phyloP scores from a whole-genome alignment of 768 basidiomycete genomes.

The Amanita brunnescens region DNA sequence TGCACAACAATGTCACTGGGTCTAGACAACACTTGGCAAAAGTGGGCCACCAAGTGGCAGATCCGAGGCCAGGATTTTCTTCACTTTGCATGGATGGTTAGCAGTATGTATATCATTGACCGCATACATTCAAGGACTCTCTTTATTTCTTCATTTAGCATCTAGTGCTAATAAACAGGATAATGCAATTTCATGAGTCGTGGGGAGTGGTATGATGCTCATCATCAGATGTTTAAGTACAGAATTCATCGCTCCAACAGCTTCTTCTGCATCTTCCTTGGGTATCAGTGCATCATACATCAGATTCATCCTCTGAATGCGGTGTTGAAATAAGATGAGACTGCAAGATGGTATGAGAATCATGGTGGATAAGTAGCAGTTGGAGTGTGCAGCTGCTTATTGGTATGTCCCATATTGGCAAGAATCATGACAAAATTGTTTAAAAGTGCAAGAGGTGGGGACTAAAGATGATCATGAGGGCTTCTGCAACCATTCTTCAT shows the following conservation, averaged over 20 bases:
- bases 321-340: conserved; percentile 66
- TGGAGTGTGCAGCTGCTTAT: conserved; percentile 40
- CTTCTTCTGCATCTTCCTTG: conserved; percentile 60
- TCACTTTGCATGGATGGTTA: too few species aligned
- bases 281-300: conserved; percentile 57
- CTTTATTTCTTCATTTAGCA: too few species aligned
- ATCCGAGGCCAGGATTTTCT: too few species aligned
- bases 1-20: too few species aligned
- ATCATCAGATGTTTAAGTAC: conserved; percentile 10
- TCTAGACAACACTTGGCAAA: too few species aligned
- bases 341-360: conserved; percentile 19
- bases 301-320: conserved; percentile 57
- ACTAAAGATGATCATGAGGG: conserved; percentile 79
- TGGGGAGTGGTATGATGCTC: conserved; percentile 12
- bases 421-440: conserved; percentile 73
- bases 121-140: too few species aligned
- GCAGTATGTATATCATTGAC: too few species aligned
- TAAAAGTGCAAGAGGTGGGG: conserved; percentile 72
- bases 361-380: not conserved
- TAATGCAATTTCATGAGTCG: conserved; percentile 13
- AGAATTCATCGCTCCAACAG: conserved; percentile 12
- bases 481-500: conserved; percentile 82
- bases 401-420: conserved; percentile 71
- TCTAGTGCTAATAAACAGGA: too few species aligned
- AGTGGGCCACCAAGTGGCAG: too few species aligned